Base-by-base conservation (phyloP, 768 basidiomycete genomes). In the Termitomyces sp. region DNA sequence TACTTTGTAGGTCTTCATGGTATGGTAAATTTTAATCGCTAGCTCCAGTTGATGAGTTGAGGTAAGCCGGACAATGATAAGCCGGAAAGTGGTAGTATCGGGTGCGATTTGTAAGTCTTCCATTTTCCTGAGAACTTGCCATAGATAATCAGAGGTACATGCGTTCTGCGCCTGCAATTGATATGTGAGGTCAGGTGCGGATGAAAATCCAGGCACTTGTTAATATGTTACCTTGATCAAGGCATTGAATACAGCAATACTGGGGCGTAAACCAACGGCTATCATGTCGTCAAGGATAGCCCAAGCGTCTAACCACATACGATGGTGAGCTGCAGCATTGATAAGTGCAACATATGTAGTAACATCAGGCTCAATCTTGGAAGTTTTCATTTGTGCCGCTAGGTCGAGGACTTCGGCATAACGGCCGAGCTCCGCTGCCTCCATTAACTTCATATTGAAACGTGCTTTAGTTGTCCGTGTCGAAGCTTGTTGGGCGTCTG, bases 281-380 rank as follows among this genome's bases (percentile, higher is more conserved):
- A 75, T 51, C 86, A 91, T 89, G 66, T 91, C 88, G 35, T 87
- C 84, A 28, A 87, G 69, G 53, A 88, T 77, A 17, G 86, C 88
- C 74, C 79, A 79, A 4, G 85, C 79, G 58, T 88, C 82, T 28
- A 77, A 61, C 65, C 72, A 73, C 9, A 76, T 62, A 5, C 71
- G 73, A 37, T 78, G 72, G 7, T 64, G 60, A 0, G 79, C 74
- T 54, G 82, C 75, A 37, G 80, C 76, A 3, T 71, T 64, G 34
- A 91, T 71, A 3, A 92, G 69, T 3, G 72, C 67, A 58, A 84
- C 79, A 66, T 91, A 91, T 0, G 81, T 78, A 34, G 69, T 61
- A 16, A 77, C 35, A 60, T 84, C 77, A 0, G 90, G 89, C n/a
- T 61, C 40, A 11, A 88, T 66, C 19, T 75, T 73, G 12, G 74